Percentiles rank a stretch among this genome's conserved stretches.
These are phyloP conservation scores for Diaporthe aspalathi DNA, from an alignment of 2,329 filamentous ascomycete species.

Conservation along the genomic window DNA sequence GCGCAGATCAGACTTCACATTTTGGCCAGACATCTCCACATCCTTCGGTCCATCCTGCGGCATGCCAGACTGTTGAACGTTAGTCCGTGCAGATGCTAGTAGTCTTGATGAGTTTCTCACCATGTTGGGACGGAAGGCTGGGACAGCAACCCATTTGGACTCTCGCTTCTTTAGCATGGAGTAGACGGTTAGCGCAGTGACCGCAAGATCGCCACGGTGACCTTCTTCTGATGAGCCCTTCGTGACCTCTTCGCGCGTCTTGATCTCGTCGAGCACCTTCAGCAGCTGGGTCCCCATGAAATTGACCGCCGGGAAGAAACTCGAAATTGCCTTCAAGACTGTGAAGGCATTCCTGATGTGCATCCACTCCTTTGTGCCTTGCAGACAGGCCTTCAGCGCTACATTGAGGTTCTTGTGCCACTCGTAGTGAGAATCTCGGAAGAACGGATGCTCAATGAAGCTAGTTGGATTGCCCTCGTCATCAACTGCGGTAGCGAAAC, in stretches of 20 bases:
- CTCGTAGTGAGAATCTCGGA: conserved; percentile 84
- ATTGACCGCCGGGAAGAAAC: conserved; percentile 88
- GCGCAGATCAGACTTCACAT: conserved; percentile 59
- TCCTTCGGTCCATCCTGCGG: conserved; percentile 52
- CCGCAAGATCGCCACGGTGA: conserved; percentile 78
- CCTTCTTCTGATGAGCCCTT: conserved; percentile 61
- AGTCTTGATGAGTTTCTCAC: conserved; percentile 55
- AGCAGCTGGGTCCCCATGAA: conserved; percentile 82
- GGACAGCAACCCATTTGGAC: conserved; percentile 77
- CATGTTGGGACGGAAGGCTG: conserved; percentile 75
- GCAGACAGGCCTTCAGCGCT: conserved; percentile 84
- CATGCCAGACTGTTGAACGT: conserved; percentile 56
- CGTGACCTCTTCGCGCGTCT: conserved; percentile 67
- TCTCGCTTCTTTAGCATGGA: conserved; percentile 76
- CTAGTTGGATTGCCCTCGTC: conserved; percentile 75
- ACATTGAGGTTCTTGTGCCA: conserved; percentile 88
- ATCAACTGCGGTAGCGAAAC: conserved; percentile 82
- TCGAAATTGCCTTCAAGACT: conserved; percentile 82
- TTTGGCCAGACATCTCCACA: conserved; percentile 48
- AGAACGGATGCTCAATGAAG: conserved; percentile 86
- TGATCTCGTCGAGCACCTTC: conserved; percentile 73
- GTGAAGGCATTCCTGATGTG: conserved; percentile 97
- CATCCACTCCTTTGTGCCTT: conserved; percentile 86
- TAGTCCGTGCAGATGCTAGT: conserved; percentile 44
- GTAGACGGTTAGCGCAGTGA: conserved; percentile 77